phyloP scores from a whole-genome alignment of 352 stramenopile species.

The Globisporangium acanthophoron region DNA sequence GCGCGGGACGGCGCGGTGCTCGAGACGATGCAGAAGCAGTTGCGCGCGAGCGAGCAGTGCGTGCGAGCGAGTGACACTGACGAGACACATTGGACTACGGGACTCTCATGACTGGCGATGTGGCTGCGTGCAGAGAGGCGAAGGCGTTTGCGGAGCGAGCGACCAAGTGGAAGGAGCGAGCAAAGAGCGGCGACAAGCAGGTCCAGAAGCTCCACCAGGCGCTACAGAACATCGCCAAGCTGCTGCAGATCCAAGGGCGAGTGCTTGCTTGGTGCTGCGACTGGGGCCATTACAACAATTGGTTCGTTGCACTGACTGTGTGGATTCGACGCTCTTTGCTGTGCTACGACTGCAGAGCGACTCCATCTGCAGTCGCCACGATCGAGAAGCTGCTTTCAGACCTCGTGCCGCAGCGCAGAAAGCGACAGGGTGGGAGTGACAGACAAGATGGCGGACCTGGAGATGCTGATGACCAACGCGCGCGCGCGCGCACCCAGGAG shows the following conservation, averaged over 20 bases:
- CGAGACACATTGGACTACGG: background rate
- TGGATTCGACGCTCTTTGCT: background rate
- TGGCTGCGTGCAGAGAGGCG: slow-evolving; percentile 24
- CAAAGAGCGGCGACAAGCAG: slow-evolving; percentile 43
- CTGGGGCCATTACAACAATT: no score
- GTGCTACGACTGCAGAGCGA: slow-evolving; percentile 23
- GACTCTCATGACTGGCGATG: background rate
- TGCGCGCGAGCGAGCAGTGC: slow-evolving; percentile 26
- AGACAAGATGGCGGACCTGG: slow-evolving; percentile 3
- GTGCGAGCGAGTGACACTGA: background rate
- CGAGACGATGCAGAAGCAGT: slow-evolving; percentile 44
- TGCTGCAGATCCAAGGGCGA: slow-evolving; percentile 67
- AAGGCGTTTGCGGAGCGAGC: slow-evolving; percentile 28
- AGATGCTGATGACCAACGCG: background rate
- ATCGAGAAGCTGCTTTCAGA: slow-evolving; percentile 54
- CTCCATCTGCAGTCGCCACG: slow-evolving; percentile 41
- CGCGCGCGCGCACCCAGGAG: slow-evolving; percentile 23
- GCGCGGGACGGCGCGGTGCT: slow-evolving; percentile 44
- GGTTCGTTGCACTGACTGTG: background rate
- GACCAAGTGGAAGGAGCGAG: slow-evolving; percentile 51
- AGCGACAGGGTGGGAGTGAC: slow-evolving; percentile 1
- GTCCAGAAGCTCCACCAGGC: slow-evolving; percentile 75
- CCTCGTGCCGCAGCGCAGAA: slow-evolving; percentile 26
- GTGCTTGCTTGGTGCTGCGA: background rate
- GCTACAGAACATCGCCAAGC: slow-evolving; percentile 66